A percentile compares a stretch with the other conserved stretches of the same genome.
phyloP scores from a whole-genome alignment of 2,329 filamentous ascomycete species.

The Ceratocystis ficicola region DNA sequence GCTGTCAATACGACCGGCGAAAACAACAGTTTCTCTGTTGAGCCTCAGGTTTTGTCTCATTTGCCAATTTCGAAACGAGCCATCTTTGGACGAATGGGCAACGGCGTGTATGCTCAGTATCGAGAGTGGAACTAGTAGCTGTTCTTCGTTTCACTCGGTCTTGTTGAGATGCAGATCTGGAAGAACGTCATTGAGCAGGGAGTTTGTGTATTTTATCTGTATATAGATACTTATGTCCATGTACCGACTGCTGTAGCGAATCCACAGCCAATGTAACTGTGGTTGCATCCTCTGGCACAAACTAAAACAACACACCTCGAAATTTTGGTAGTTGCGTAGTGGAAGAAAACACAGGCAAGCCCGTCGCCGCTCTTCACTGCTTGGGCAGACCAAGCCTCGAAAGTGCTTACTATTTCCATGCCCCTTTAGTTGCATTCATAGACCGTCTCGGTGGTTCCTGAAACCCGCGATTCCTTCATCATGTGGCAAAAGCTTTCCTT shows the following conservation, averaged over 20 bases:
- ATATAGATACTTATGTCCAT: neutral
- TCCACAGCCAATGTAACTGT: neutral
- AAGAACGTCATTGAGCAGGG: too few relatives aligned
- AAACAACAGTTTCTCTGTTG: neutral
- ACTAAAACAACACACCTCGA: neutral
- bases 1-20: neutral
- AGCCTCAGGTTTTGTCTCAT: neutral
- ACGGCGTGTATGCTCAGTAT: too few relatives aligned
- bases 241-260: neutral
- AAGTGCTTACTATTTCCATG: neutral
- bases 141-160: too few relatives aligned
- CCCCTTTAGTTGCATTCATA: neutral
- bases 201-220: neutral
- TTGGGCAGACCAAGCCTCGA: neutral
- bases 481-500: neutral
- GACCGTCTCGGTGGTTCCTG: neutral
- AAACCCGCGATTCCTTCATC: neutral
- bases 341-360: too few relatives aligned
- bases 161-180: too few relatives aligned
- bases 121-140: too few relatives aligned
- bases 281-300: neutral
- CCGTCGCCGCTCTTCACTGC: too few relatives aligned
- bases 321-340: neutral
- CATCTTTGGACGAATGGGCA: neutral
- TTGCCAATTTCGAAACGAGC: neutral